phyloP scores from a whole-genome alignment of 192 early-diverging fungal species.

The Thoreauomyces humboldtii region DNA sequence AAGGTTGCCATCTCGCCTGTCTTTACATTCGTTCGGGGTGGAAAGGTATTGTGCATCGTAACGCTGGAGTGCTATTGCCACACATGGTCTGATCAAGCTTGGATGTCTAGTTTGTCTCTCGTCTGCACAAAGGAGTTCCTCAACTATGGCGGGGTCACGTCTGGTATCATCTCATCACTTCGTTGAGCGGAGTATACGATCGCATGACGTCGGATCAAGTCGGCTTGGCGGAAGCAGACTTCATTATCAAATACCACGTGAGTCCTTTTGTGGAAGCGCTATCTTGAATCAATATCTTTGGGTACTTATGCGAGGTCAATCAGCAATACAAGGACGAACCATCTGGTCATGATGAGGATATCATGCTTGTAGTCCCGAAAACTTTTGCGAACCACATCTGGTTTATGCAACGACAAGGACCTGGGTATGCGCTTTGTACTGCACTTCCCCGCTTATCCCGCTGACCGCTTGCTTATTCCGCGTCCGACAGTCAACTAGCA shows the following conservation, averaged over 20 bases:
- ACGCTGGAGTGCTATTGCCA: neutral
- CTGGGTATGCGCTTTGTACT: neutral
- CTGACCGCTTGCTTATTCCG: neutral
- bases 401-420: constrained; percentile 27
- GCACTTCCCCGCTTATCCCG: neutral
- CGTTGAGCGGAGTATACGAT: constrained; percentile 5
- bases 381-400: constrained; percentile 26
- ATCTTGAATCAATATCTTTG: too few species aligned
- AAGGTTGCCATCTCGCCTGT: constrained; percentile 21
- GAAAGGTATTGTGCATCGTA: neutral
- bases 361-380: constrained; percentile 13
- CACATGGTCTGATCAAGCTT: too few species aligned
- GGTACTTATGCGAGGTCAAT: too few species aligned
- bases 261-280: neutral
- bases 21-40: constrained; percentile 9
- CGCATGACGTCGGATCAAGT: constrained; percentile 16
- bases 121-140: constrained; percentile 23
- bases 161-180: constrained; percentile 23
- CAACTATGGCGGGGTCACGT: constrained; percentile 25
- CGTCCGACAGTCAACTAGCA: neutral
- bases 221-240: constrained; percentile 10
- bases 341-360: neutral
- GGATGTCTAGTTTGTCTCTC: constrained; percentile 14
- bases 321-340: constrained; percentile 3
- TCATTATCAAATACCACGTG: constrained; percentile 22